Evolutionary conservation across 495 filamentous ascomycete genomes (phyloP).

Genomic region (Hypoxylon intermedium): DNA sequence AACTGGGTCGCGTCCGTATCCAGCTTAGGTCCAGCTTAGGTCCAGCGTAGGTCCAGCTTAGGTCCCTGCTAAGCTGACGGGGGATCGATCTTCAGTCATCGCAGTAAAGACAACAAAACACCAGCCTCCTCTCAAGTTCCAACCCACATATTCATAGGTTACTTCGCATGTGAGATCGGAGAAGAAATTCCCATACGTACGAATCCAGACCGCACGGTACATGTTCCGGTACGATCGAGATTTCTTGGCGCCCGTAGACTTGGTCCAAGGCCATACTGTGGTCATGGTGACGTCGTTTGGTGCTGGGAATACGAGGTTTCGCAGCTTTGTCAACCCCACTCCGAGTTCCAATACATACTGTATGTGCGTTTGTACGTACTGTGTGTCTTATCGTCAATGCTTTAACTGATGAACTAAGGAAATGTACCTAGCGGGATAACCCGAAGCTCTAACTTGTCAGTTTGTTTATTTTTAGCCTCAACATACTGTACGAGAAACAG

Average conservation of each 20-base stretch:
- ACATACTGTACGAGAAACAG: no score
- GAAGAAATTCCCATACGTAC: neutral
- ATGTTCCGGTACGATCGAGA: constrained; percentile 14
- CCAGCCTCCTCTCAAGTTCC: constrained; percentile 16
- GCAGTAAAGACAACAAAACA: neutral
- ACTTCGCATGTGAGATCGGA: neutral
- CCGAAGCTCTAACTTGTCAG: no score
- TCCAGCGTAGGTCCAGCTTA: no score
- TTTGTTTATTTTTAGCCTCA: no score
- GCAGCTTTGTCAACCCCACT: constrained; percentile 26
- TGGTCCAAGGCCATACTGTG: constrained; percentile 18
- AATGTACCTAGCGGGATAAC: no score
- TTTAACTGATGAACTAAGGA: no score
- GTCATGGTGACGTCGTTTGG: constrained; percentile 32
- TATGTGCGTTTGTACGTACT: neutral
- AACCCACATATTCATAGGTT: neutral
- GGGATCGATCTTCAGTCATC: no score
- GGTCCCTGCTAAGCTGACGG: no score
- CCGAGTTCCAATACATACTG: neutral
- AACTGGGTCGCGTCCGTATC: neutral
- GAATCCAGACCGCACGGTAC: constrained; percentile 2
- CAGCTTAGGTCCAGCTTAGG: neutral
- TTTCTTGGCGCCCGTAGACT: constrained; percentile 19
- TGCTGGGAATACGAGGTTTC: constrained; percentile 37
- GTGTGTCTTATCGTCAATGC: neutral